A percentile compares a stretch with the other conserved stretches of the same genome.
Conservation (phyloP, 805 yeast genomes). For the Candida ascalaphidarum region DNA sequence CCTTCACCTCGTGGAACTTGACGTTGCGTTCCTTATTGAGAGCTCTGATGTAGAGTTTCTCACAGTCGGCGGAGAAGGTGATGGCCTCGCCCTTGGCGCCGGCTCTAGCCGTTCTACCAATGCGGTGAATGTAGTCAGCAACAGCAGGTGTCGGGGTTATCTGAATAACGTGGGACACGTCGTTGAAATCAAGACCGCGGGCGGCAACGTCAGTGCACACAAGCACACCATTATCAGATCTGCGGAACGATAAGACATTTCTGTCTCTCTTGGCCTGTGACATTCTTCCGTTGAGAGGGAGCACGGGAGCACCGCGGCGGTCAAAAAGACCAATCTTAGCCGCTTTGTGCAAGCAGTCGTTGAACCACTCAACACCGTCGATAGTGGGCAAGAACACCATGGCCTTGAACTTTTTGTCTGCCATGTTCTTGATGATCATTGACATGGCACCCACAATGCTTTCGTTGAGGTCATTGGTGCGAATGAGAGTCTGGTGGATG, state of each 20-base stretch:
- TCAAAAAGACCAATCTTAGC: conserved; percentile 7
- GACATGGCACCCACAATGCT: conserved; percentile 50
- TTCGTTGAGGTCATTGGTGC: conserved; percentile 47
- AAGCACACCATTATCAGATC: conserved; percentile 44
- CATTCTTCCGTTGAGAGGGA: conserved; percentile 63
- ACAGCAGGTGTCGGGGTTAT: conserved; percentile 66
- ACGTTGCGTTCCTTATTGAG: conserved; percentile 46
- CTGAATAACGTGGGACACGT: conserved; percentile 79
- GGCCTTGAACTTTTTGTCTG: conserved; percentile 53
- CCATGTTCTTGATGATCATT: conserved; percentile 34
- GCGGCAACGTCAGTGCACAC: conserved; percentile 92
- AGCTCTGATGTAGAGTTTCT: conserved; percentile 43
- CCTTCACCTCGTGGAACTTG: conserved; percentile 35
- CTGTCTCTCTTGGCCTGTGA: conserved; percentile 61
- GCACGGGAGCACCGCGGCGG: conserved; percentile 13
- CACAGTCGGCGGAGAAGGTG: conserved; percentile 48
- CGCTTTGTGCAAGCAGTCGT: conserved; percentile 25
- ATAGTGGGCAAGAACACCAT: conserved; percentile 80
- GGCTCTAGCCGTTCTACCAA: conserved; percentile 95
- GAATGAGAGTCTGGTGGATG: conserved; percentile 58
- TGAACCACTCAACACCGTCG: conserved; percentile 52
- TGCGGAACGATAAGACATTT: conserved; percentile 46
- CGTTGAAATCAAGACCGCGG: conserved; percentile 93
- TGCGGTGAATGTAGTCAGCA: conserved; percentile 83
- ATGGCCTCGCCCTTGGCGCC: conserved; percentile 71